Base-by-base conservation (phyloP, 768 basidiomycete genomes). In the Floccularia luteovirens region DNA sequence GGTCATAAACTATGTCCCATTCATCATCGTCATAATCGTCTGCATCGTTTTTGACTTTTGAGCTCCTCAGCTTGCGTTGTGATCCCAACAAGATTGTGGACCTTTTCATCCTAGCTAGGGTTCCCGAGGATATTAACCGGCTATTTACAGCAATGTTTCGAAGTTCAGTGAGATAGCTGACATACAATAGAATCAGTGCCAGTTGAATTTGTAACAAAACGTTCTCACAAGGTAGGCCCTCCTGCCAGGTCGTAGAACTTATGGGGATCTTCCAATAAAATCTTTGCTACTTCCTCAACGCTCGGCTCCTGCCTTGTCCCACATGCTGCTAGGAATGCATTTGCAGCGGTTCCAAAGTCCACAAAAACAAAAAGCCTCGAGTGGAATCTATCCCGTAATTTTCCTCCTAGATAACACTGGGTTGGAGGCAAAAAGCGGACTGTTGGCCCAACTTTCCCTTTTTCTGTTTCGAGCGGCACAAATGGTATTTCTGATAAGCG, bases 291-390 rank as follows among this genome's bases (percentile, higher is more conserved):
- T 58, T 92, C 90, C 42, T 89, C 80, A 3, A 91, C 76, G 32
- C 78, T 90, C 3, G 94, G 93, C 52, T 91, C 88, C 31, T 74
- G 79, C 52, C 80, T 84, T 12, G 92, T 88, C 8, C 96, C 94
- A 49, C 90, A 90, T 2, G 86, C 82, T 39, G 72, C 75, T 32
- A 99, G 66, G 61, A 99, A 97, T 3, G 73, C 67, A 48, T 92
- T 94, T 19, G 85, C 94, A 3, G 69, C 63, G 1, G 70, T 54
- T 2, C 92, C 93, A 54, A 94, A 96, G 56, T 94, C 82, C 36
- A 98, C 78, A 50, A 92, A 96, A 24, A 76, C 71, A 53, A 97
- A 96, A 1, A 94, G 62, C 47, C 83, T 82, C 2, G 83, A 82
- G 52, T 88, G 84, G 28, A 90, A 77, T 24, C 72, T 68, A 19